A percentile compares a stretch with the other conserved stretches of the same genome.
Evolutionary conservation across 179 eudicot species (phyloP).

Genomic region (Amaranthus tricolor): DNA sequence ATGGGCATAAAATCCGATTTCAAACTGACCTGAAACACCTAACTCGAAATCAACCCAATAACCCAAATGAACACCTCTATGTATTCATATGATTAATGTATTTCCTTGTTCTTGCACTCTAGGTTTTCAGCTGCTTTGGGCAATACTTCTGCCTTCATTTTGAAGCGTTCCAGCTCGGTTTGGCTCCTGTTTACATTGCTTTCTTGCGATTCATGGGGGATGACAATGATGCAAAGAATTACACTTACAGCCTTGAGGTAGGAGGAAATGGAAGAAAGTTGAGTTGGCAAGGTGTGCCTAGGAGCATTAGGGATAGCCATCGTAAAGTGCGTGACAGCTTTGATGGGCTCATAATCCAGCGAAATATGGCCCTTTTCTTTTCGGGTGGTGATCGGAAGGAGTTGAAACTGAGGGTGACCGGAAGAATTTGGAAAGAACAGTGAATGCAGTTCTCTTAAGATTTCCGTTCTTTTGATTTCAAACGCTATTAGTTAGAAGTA

Average conservation of each 20-base stretch:
- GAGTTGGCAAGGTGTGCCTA: slow-evolving; percentile 42
- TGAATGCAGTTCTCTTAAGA: neutral
- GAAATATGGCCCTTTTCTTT: slow-evolving; percentile 48
- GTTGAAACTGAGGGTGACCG: slow-evolving; percentile 40
- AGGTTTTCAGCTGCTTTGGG: slow-evolving; percentile 86
- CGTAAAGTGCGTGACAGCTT: slow-evolving; percentile 44
- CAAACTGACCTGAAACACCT: too few relatives aligned
- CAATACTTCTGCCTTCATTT: slow-evolving; percentile 72
- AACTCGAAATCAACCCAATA: too few relatives aligned
- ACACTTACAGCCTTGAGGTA: slow-evolving; percentile 43
- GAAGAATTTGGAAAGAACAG: slow-evolving; percentile 45
- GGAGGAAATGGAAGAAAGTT: slow-evolving; percentile 45
- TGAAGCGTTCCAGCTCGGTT: slow-evolving; percentile 50
- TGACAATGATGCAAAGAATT: slow-evolving; percentile 38
- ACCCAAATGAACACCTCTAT: too few relatives aligned
- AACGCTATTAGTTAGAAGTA: slow-evolving; percentile 11
- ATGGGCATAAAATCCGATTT: too few relatives aligned
- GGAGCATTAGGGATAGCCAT: slow-evolving; percentile 44
- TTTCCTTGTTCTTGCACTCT: neutral
- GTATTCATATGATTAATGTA: neutral
- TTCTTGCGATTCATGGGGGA: slow-evolving; percentile 50
- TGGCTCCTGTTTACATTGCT: slow-evolving; percentile 51
- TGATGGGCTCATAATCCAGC: slow-evolving; percentile 48
- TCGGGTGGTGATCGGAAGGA: slow-evolving; percentile 46
- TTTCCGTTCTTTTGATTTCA: neutral